Conservation (phyloP, 495 filamentous ascomycete species). For the Talaromyces trachyspermus region DNA sequence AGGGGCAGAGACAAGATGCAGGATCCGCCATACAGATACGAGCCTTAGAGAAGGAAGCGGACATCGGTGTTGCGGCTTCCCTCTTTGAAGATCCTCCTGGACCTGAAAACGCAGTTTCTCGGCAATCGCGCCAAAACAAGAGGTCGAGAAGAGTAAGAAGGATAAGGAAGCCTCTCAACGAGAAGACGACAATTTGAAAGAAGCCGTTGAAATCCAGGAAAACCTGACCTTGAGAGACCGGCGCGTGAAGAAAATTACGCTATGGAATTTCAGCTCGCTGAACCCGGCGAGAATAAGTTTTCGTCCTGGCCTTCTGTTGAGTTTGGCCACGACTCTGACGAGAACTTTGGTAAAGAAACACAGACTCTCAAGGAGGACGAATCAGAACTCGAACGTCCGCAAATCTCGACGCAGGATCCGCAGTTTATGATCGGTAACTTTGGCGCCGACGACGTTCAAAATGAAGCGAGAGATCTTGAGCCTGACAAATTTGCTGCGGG, state of each 20-base stretch:
- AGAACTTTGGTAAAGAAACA: background rate
- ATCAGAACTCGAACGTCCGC: background rate
- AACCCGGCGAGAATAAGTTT: background rate
- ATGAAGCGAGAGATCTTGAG: conserved; percentile 3
- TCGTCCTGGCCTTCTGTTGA: conserved; percentile 4
- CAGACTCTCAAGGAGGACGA: background rate
- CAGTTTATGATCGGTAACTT: background rate
- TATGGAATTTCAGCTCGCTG: background rate
- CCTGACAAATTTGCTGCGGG: background rate
- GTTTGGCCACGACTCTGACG: background rate
- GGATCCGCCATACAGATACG: background rate
- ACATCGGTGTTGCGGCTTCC: conserved; percentile 8
- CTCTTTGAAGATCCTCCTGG: conserved; percentile 8
- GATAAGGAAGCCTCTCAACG: conserved; percentile 9
- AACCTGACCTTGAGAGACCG: conserved; percentile 9
- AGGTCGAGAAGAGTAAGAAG: conserved; percentile 28
- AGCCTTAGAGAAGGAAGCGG: conserved; percentile 13
- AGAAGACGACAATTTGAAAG: background rate
- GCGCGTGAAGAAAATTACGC: background rate
- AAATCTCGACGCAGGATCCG: background rate
- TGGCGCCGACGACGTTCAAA: background rate
- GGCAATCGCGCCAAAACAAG: conserved; percentile 32
- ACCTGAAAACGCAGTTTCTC: conserved; percentile 10
- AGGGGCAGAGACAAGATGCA: background rate
- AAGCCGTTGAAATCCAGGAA: background rate